A percentile compares a stretch with the other conserved stretches of the same genome.
These are phyloP conservation scores for Xylaria sp. DNA, from an alignment of 2,329 filamentous ascomycete genomes.

Conservation along the genomic window DNA sequence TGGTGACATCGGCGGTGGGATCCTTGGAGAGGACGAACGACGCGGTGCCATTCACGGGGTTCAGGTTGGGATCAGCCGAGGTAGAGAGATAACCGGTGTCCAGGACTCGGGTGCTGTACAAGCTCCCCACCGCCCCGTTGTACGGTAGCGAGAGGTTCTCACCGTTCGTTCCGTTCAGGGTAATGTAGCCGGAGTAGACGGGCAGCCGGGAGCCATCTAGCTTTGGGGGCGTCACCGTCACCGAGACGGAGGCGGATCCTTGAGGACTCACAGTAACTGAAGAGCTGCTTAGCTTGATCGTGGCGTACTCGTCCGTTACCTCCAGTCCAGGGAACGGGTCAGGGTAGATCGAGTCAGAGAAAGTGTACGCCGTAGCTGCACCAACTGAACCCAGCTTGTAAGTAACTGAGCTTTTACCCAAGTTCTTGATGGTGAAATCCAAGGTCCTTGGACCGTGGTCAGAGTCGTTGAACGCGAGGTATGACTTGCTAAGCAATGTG, in stretches of 20 bases:
- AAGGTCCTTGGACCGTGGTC: slow-evolving; percentile 62
- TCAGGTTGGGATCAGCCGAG: slow-evolving; percentile 50
- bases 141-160: slow-evolving; percentile 51
- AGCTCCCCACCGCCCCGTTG: slow-evolving; percentile 52
- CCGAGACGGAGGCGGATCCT: slow-evolving; percentile 51
- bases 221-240: slow-evolving; percentile 58
- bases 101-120: slow-evolving; percentile 52
- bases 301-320: slow-evolving; percentile 55
- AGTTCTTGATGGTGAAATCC: slow-evolving; percentile 68
- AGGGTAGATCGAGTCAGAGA: slow-evolving; percentile 53
- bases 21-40: slow-evolving; percentile 45
- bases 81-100: slow-evolving; percentile 51
- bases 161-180: slow-evolving; percentile 57
- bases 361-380: slow-evolving; percentile 66
- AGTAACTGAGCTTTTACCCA: slow-evolving; percentile 58
- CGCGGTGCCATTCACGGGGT: slow-evolving; percentile 43
- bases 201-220: slow-evolving; percentile 56
- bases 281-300: slow-evolving; percentile 55
- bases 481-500: slow-evolving; percentile 64
- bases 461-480: slow-evolving; percentile 72
- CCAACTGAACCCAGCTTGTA: slow-evolving; percentile 64
- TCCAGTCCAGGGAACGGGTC: slow-evolving; percentile 58
- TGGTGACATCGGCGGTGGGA: slow-evolving; percentile 42
- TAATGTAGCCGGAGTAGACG: slow-evolving; percentile 61
- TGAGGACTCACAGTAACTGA: slow-evolving; percentile 49